A percentile compares a stretch with the other conserved stretches of the same genome.
Conservation (phyloP, 2,329 filamentous ascomycete genomes). For the Botrytis fragariae region DNA sequence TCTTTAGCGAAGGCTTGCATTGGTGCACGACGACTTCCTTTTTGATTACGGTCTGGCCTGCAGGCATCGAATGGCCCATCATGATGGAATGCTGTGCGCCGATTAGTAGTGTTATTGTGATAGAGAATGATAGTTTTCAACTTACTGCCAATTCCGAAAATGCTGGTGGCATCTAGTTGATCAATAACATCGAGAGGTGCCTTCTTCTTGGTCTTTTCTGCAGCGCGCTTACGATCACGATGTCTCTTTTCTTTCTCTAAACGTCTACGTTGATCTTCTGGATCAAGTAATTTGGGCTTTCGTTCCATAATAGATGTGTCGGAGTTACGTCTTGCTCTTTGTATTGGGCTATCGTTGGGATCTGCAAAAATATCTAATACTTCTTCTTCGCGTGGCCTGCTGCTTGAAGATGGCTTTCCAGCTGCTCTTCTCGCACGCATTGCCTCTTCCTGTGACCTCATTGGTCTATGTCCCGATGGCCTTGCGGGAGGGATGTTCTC, state of each 20-base stretch:
- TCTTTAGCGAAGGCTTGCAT: constrained; percentile 96
- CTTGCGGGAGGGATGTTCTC: constrained; percentile 49
- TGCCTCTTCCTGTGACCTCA: constrained; percentile 66
- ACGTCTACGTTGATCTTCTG: constrained; percentile 59
- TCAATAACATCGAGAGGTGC: constrained; percentile 81
- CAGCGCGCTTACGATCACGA: constrained; percentile 39
- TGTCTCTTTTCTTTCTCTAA: constrained; percentile 54
- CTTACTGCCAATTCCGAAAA: constrained; percentile 88
- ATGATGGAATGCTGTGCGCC: constrained; percentile 82
- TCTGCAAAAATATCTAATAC: constrained; percentile 40
- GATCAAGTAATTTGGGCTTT: constrained; percentile 48
- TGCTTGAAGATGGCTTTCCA: constrained; percentile 37
- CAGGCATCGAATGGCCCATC: constrained; percentile 96
- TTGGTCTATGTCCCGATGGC: constrained; percentile 53
- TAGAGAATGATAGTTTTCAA: constrained; percentile 32
- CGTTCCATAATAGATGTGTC: constrained; percentile 69
- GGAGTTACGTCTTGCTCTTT: constrained; percentile 69
- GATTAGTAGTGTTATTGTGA: constrained; percentile 10
- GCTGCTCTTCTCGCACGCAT: constrained; percentile 49
- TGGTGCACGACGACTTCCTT: constrained; percentile 76
- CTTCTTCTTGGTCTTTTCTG: constrained; percentile 40
- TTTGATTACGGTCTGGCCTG: constrained; percentile 89
- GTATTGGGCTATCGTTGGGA: constrained; percentile 39
- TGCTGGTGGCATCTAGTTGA: constrained; percentile 92
- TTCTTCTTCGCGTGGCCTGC: constrained; percentile 16